Base-by-base conservation (phyloP, 257 asterid genomes). In the Rauvolfia tetraphylla region DNA sequence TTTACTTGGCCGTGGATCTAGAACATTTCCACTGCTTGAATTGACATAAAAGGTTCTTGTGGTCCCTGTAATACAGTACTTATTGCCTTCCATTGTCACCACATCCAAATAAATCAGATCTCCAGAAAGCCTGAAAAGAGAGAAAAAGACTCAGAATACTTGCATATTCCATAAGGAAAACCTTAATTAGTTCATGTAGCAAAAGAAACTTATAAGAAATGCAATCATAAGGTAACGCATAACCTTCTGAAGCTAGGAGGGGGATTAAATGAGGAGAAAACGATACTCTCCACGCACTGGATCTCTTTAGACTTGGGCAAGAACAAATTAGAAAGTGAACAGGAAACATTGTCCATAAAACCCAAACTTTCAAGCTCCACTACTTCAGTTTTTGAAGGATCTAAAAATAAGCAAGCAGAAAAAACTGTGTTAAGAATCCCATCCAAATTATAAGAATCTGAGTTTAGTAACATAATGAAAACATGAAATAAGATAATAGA, bases 181-280 rank as follows among this genome's bases (percentile, higher is more conserved):
- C 5, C 39, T 14, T 25, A 44, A 13, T 42, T 44, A n/a, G 46
- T 53, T 14, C 7, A 38, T 57, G 31, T 17, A 12, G 54, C 36
- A 33, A 48, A 6, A 31, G 15, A 4, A 53, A 23, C n/a, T 20
- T 67, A 62, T 7, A 74, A 65, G 2, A 66, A n/a, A 44, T 23
- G 41, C 48, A 29, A 39, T 25, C 49, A 51, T 42, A 41, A 36
- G 63, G 75, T 65, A 75, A 63, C 54, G 34, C 41, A 75, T 85
- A 78, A 95, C 99, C 99, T 95, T 90, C 99, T 86, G 86, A 88
- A 83, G 91, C 94, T 85, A 68, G 99, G 99, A 76, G 99, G 98
- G 80, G 95, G 98, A 82, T 95, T 95, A 78, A 95, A 91, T 68
- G 98, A 89, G 77, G 99, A 95, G 87, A 89, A 93, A 78, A 93